Evolutionary conservation across 2,329 filamentous ascomycete species (phyloP).

Genomic region (Myriosclerotinia curreyana): DNA sequence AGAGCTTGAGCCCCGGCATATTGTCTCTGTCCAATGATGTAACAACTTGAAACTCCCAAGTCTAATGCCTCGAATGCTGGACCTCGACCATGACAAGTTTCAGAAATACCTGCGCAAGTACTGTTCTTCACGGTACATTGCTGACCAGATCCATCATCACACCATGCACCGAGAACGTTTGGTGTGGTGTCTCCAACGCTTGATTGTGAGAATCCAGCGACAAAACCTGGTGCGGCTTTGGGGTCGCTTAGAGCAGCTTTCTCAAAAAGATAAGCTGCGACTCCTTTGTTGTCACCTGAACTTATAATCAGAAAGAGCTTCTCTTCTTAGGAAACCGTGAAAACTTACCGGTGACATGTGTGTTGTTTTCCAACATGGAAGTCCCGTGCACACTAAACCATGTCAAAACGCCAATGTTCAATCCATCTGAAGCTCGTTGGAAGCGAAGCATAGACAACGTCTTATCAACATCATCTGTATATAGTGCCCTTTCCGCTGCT

Average conservation of each 20-base stretch:
- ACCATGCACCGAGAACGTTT: conserved; percentile 82
- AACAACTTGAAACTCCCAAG: conserved; percentile 69
- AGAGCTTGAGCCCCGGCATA: conserved; percentile 57
- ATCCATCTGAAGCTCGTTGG: conserved; percentile 66
- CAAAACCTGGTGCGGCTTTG: conserved; percentile 65
- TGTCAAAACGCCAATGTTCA: conserved; percentile 77
- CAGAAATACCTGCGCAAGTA: conserved; percentile 58
- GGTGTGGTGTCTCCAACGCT: conserved; percentile 89
- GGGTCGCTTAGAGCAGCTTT: conserved; percentile 55
- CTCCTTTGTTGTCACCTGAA: conserved; percentile 75
- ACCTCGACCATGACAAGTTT: conserved; percentile 70
- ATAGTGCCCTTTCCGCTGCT: conserved; percentile 66
- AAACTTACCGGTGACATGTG: conserved; percentile 65
- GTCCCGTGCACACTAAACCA: conserved; percentile 82
- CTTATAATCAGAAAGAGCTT: background rate
- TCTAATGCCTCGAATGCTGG: conserved; percentile 66
- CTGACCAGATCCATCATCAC: conserved; percentile 75
- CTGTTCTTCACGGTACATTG: conserved; percentile 75
- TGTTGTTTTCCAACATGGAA: conserved; percentile 87
- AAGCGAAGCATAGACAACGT: conserved; percentile 78
- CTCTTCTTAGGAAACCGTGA: background rate
- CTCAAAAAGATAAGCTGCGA: conserved; percentile 82
- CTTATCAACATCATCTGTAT: conserved; percentile 63
- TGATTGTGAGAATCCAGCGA: conserved; percentile 88
- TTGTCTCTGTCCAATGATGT: conserved; percentile 71